phyloP scores from a whole-genome alignment of 371 early-diverging fungal genomes.

The Rhizomucor pusillus region DNA sequence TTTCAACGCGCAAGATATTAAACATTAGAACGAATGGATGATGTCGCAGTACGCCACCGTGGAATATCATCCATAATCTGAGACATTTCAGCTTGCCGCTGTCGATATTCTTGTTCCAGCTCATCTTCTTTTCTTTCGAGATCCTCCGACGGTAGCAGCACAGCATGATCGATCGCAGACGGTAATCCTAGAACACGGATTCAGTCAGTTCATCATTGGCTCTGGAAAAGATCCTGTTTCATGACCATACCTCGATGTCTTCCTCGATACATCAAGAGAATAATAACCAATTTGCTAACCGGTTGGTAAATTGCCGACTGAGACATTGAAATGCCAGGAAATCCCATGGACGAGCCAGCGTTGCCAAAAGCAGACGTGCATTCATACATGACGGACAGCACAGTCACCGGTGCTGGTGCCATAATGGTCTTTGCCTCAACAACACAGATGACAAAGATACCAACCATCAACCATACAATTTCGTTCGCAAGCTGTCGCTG shows the following conservation, averaged over 20 bases:
- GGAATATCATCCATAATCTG: neutral
- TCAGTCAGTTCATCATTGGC: neutral
- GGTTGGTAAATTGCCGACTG: constrained; percentile 34
- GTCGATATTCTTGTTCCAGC: constrained; percentile 7
- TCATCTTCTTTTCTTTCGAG: constrained; percentile 12
- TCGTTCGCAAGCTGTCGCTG: constrained; percentile 43
- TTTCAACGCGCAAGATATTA: too few species aligned
- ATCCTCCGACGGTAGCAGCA: constrained; percentile 40
- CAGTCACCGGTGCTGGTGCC: constrained; percentile 35
- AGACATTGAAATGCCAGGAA: constrained; percentile 31
- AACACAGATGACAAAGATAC: constrained; percentile 32
- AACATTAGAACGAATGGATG: too few species aligned
- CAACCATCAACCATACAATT: constrained; percentile 42
- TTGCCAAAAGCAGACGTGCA: constrained; percentile 45
- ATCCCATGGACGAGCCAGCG: constrained; percentile 39
- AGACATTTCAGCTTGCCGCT: constrained; percentile 2
- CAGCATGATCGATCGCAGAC: constrained; percentile 46
- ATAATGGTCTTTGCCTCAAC: constrained; percentile 34
- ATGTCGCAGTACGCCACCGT: too few species aligned
- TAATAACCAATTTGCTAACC: constrained; percentile 36
- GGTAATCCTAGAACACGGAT: constrained; percentile 40
- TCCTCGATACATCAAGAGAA: constrained; percentile 35
- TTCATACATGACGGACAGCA: constrained; percentile 37
- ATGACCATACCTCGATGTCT: constrained; percentile 18
- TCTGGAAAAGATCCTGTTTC: neutral